Percentiles rank a stretch among this genome's conserved stretches.
phyloP scores from a whole-genome alignment of 331 rosid genomes.

The Cydonia oblonga region DNA sequence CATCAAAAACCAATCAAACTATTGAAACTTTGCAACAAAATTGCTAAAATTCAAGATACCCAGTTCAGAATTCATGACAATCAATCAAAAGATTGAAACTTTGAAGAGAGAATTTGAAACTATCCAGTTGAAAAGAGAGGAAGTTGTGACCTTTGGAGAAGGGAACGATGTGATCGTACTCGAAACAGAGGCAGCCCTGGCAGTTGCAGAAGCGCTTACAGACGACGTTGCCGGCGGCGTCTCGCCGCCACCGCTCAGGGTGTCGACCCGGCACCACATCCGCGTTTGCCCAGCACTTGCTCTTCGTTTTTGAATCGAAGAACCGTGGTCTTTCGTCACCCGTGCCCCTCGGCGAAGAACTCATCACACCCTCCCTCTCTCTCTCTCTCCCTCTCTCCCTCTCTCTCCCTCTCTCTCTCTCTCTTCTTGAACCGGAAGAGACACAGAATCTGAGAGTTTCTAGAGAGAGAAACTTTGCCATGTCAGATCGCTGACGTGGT shows the following conservation, averaged over 20 bases:
- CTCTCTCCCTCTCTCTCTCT: no score
- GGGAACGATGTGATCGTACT: conserved; percentile 84
- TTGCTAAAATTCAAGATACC: background rate
- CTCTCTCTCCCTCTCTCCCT: no score
- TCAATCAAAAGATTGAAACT: background rate
- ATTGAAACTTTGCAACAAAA: background rate
- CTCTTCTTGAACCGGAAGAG: no score
- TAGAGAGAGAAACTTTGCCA: no score
- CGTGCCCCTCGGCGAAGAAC: background rate
- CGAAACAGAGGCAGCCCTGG: conserved; percentile 87
- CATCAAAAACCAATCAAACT: no score
- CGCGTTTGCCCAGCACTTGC: conserved; percentile 62
- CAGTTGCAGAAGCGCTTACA: conserved; percentile 89
- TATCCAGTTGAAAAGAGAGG: background rate
- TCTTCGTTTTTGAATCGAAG: conserved; percentile 61
- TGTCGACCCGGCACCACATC: conserved; percentile 65
- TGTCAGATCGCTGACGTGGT: no score
- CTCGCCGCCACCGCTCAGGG: conserved; percentile 93
- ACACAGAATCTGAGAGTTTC: no score
- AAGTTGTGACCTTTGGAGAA: conserved; percentile 3
- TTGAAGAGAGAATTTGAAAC: background rate
- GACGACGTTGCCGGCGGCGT: conserved; percentile 77
- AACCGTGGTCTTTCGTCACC: conserved; percentile 54
- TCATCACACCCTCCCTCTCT: background rate
- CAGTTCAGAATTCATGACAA: background rate